Evolutionary conservation across 495 filamentous ascomycete genomes (phyloP), one percentile per base, ranked within the genome.

Genomic region (Penicillium dipodomyicola): DNA sequence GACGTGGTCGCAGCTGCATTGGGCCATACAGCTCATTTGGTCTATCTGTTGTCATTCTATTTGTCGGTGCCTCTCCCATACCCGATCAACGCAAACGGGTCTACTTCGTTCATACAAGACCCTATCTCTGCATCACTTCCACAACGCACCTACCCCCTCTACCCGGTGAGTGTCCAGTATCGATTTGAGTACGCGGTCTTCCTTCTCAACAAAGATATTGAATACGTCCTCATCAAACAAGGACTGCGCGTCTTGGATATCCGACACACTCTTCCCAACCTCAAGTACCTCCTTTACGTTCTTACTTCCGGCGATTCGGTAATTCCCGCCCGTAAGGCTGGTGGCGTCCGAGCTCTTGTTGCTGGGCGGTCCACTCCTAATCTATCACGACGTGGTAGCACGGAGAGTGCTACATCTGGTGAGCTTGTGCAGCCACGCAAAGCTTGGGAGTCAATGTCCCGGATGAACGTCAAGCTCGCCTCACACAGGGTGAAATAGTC

Each of bases 111-210:
- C 49, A 88, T 97, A 52, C 81, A 84, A 51, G 94, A 98, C 65
- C 86, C 86, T 8, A 86, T 98, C 51, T 87, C 84, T 42, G 75
- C 83, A 6, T 67, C 68, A n/a, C 80, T 91, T 5, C 77, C 83
- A 7, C 82, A 85, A 50, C 81, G 88, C 19, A 86, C 83, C 2
- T 95, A 90, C 67, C 94, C 93, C 2, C 79, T 98, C 0, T 91
- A 89, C 68, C 79, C 87, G 33, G 87, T 89, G 55, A 85, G 83
- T 12, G 84, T 92, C 7, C 81, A 87, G 29, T 96, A 89, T 64
- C 84, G 92, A 10, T 96, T 97, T 66, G 93, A 97, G 59, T 98
- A 97, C 74, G 94, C 79, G 5, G 91, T 96, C 59, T 98, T 97
- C 61, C 72, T 97, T 11, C 77, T 98, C 4, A 97, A 97, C 72